These are phyloP conservation scores for Colletotrichum shisoi DNA, from an alignment of 2,329 filamentous ascomycete genomes.

Conservation along the genomic window DNA sequence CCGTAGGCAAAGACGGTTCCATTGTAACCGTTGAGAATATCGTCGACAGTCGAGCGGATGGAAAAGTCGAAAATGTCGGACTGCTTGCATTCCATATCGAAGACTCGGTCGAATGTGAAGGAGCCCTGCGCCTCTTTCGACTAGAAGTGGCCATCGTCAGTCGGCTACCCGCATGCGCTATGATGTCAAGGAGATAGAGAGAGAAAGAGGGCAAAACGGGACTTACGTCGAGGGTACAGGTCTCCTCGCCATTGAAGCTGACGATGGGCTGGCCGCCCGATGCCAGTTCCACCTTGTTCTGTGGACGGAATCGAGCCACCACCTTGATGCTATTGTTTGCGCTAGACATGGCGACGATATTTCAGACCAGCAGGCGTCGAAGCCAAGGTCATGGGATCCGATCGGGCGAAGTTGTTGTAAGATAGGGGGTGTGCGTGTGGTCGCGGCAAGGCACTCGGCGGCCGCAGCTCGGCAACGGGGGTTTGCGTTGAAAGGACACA, in stretches of 20 bases:
- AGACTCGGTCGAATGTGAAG: constrained; percentile 98
- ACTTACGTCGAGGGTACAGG: constrained; percentile 83
- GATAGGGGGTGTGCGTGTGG: constrained; percentile 7
- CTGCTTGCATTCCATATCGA: constrained; percentile 91
- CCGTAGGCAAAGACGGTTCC: constrained; percentile 98
- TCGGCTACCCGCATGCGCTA: constrained; percentile 12
- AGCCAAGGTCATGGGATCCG: constrained; percentile 34
- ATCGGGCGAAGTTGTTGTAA: constrained; percentile 22
- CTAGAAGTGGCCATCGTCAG: constrained; percentile 54
- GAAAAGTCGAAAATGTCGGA: constrained; percentile 98
- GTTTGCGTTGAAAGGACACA: constrained; percentile 35
- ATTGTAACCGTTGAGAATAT: constrained; percentile 99
- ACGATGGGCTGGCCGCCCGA: constrained; percentile 94
- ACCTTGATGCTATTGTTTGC: constrained; percentile 80
- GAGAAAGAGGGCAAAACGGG: neutral
- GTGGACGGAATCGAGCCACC: constrained; percentile 95
- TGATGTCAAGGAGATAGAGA: neutral
- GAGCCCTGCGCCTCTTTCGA: constrained; percentile 81
- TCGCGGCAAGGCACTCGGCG: constrained; percentile 38
- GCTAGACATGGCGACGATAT: constrained; percentile 60
- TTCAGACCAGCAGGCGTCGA: constrained; percentile 35
- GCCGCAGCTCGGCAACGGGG: constrained; percentile 37
- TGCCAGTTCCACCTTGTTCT: constrained; percentile 91
- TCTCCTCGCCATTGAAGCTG: constrained; percentile 85
- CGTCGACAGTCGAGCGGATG: constrained; percentile 93